Conservation (phyloP, 345 rosid species). For the Geranium rotundifolium region DNA sequence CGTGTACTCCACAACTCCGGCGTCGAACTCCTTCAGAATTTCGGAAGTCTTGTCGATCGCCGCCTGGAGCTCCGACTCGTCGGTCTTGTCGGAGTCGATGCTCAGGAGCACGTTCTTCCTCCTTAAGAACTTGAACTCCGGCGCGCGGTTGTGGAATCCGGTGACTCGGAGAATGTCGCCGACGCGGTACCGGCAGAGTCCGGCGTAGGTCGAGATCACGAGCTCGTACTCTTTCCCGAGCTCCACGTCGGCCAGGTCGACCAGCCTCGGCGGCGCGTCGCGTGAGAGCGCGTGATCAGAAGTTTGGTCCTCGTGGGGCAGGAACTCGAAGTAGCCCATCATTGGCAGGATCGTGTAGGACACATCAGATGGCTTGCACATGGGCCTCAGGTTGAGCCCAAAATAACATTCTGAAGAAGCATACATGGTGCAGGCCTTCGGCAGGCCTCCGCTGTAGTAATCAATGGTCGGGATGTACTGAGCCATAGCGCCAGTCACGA, state of each 20-base stretch:
- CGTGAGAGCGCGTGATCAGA: too few relatives aligned
- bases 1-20: conserved; percentile 52
- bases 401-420: conserved; percentile 94
- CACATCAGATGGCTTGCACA: conserved; percentile 66
- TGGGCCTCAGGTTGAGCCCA: conserved; percentile 75
- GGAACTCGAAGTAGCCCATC: conserved; percentile 91
- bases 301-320: conserved; percentile 20
- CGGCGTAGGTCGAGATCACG: conserved; percentile 83
- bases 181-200: conserved; percentile 78
- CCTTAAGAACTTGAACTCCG: conserved; percentile 72
- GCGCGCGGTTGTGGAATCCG: conserved; percentile 70
- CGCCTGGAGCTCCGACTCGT: conserved; percentile 69
- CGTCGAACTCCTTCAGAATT: conserved; percentile 45
- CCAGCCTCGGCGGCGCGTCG: conserved; percentile 25
- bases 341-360: conserved; percentile 84
- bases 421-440: conserved; percentile 80
- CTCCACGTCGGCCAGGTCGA: conserved; percentile 67
- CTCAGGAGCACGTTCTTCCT: conserved; percentile 72
- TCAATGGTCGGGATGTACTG: conserved; percentile 82
- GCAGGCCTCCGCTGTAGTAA: conserved; percentile 76
- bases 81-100: conserved; percentile 84
- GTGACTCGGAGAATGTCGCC: conserved; percentile 84
- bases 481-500: conserved; percentile 93
- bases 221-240: conserved; percentile 66
- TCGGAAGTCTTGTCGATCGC: conserved; percentile 49